Evolutionary conservation across 208 protist species (phyloP).

Genomic region (Phytomonas sp.): DNA sequence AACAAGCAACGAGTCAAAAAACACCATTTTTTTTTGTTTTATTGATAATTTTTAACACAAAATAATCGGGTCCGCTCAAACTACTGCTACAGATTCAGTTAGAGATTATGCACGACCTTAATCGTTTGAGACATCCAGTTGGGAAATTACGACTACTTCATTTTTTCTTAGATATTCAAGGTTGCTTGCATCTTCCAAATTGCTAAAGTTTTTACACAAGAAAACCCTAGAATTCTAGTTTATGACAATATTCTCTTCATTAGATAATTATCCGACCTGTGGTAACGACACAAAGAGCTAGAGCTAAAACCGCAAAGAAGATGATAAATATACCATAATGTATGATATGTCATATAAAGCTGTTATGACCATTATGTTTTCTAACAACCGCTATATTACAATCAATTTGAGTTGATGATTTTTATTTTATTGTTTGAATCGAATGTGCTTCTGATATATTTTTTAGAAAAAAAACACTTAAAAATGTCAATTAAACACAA

Average conservation of each 20-base stretch:
- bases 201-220: neutral
- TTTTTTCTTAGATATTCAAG: neutral
- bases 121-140: slow-evolving; percentile 31
- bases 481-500: slow-evolving; percentile 12
- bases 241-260: slow-evolving; percentile 1
- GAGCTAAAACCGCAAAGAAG: neutral
- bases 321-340: neutral
- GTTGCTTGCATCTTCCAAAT: neutral
- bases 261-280: neutral
- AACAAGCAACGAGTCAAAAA: too few species aligned
- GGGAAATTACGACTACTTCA: slow-evolving; percentile 23
- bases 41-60: too few species aligned
- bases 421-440: neutral
- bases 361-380: neutral
- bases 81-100: slow-evolving; percentile 17
- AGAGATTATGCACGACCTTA: slow-evolving; percentile 19
- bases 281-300: neutral
- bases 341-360: neutral
- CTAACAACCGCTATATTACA: neutral
- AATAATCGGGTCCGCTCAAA: slow-evolving; percentile 15
- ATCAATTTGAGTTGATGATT: neutral
- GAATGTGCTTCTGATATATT: neutral
- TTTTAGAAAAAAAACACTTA: neutral
- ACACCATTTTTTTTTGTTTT: too few species aligned
- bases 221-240: neutral